A percentile compares a stretch with the other conserved stretches of the same genome.
These are phyloP conservation scores for Ceratobasidium sp. DNA, from an alignment of 1,284 basidiomycete genomes.

Conservation along the genomic window DNA sequence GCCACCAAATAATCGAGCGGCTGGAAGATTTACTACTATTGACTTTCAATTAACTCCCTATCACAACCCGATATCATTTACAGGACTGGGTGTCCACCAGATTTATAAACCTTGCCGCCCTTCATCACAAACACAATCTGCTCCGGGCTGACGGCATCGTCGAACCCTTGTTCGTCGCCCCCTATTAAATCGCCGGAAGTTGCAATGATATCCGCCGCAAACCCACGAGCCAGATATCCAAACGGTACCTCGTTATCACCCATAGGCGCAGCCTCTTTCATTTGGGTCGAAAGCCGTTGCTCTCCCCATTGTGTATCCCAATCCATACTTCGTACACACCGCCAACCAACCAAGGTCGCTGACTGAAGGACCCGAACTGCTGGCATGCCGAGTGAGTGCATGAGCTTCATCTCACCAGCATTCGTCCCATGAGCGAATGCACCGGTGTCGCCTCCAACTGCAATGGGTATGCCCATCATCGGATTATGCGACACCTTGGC, in stretches of 20 bases:
- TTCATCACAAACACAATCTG: constrained; percentile 66
- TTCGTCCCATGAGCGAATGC: constrained; percentile 68
- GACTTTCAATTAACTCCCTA: background rate
- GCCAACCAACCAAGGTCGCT: constrained; percentile 66
- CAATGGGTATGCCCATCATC: constrained; percentile 55
- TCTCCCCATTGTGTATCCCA: constrained; percentile 10
- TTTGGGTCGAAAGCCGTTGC: constrained; percentile 46
- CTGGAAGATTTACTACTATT: too few relatives aligned
- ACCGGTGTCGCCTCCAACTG: constrained; percentile 68
- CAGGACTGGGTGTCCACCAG: constrained; percentile 48
- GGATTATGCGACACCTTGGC: constrained; percentile 2
- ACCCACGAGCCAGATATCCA: constrained; percentile 59
- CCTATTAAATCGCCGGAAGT: constrained; percentile 57
- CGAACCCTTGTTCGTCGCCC: constrained; percentile 53
- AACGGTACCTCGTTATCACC: constrained; percentile 66
- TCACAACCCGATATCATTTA: background rate
- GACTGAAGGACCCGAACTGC: constrained; percentile 63
- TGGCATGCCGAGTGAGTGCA: constrained; percentile 62
- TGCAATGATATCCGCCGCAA: constrained; percentile 65
- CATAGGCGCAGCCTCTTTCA: constrained; percentile 44
- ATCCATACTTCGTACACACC: constrained; percentile 58
- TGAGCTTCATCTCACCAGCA: constrained; percentile 64
- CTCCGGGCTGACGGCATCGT: constrained; percentile 55
- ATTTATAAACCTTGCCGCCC: constrained; percentile 59
- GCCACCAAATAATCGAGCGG: background rate